Conservation (phyloP, 768 basidiomycete genomes). For the Leucocoprinus leucothites region DNA sequence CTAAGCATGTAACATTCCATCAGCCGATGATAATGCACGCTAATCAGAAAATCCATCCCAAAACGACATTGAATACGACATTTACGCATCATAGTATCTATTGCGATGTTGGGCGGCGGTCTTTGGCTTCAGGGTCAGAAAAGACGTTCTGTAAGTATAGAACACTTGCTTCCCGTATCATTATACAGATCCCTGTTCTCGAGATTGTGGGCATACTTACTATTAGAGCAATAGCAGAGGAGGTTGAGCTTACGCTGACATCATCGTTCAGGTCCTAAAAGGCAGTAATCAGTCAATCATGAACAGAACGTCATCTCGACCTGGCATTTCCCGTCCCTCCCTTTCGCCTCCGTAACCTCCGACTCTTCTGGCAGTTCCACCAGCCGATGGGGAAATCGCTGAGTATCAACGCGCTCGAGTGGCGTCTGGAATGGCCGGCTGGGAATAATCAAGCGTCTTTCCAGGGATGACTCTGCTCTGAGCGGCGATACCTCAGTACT, state of each 20-base stretch:
- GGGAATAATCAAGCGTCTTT: not conserved
- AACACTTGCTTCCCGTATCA: too few relatives aligned
- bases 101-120: not conserved
- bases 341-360: constrained; percentile 11
- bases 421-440: not conserved
- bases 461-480: not conserved
- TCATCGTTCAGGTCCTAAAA: constrained; percentile 4
- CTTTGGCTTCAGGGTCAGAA: not conserved
- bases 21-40: constrained; percentile 5
- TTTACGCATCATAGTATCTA: not conserved
- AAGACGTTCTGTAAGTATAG: not conserved
- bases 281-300: constrained; percentile 7
- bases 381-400: not conserved
- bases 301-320: constrained; percentile 5
- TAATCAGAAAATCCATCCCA: constrained; percentile 8
- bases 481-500: not conserved
- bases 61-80: not conserved
- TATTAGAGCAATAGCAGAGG: not conserved
- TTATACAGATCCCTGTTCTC: not conserved
- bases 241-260: constrained; percentile 1
- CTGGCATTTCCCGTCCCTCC: constrained; percentile 8
- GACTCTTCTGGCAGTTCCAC: not conserved
- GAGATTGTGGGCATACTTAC: not conserved
- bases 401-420: not conserved
- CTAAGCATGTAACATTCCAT: not conserved